A percentile compares a stretch with the other conserved stretches of the same genome.
phyloP scores from a whole-genome alignment of 78 protist genomes.

The Bigelowiella natans region DNA sequence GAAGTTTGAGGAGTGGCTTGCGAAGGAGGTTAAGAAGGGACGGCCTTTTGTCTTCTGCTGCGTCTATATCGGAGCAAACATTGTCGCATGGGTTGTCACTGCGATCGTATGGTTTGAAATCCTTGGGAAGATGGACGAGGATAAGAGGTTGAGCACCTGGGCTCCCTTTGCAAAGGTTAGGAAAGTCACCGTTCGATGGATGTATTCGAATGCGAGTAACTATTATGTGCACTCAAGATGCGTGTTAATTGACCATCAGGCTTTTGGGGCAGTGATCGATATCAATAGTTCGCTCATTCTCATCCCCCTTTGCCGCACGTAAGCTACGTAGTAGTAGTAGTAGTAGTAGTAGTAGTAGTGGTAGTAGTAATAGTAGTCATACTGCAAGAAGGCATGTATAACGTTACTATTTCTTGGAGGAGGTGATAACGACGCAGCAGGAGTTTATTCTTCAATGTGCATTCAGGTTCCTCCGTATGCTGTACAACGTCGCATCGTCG shows the following conservation, averaged over 20 bases:
- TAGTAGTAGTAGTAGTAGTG: no score
- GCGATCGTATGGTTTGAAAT: not conserved
- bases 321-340: no score
- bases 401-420: no score
- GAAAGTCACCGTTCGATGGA: not conserved
- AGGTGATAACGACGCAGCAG: no score
- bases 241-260: no score
- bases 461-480: not conserved
- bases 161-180: not conserved
- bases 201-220: not conserved
- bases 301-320: not conserved
- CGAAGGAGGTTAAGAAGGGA: no score
- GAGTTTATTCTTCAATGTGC: no score
- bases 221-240: no score
- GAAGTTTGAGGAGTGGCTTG: no score
- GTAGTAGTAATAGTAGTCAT: no score
- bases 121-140: not conserved
- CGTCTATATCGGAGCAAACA: not conserved
- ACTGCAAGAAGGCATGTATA: no score
- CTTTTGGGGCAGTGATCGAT: not conserved
- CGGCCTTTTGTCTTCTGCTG: not conserved
- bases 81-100: not conserved
- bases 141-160: not conserved
- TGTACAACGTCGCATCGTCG: not conserved
- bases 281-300: not conserved